Evolutionary conservation across 441 rosid genomes (phyloP).

Genomic region (Syzygium malaccense): DNA sequence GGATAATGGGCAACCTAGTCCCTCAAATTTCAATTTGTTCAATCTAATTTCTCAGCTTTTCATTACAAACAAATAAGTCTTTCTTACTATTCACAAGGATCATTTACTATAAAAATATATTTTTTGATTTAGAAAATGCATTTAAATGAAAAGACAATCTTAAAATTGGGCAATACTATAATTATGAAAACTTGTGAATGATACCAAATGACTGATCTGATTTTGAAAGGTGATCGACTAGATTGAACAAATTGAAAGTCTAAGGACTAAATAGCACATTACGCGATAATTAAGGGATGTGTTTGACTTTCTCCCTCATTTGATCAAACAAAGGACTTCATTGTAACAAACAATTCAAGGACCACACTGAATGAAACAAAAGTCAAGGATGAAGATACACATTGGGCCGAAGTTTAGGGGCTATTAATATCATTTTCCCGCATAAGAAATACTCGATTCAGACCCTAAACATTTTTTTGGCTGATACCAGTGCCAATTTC

Average conservation of each 20-base stretch:
- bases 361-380: not conserved
- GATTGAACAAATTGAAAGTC: not conserved
- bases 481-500: not conserved
- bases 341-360: not conserved
- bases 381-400: not conserved
- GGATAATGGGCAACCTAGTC: not conserved
- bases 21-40: not conserved
- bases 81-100: not conserved
- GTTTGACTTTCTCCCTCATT: not conserved
- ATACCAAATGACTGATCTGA: not conserved
- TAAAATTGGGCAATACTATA: not conserved
- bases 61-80: not conserved
- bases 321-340: not conserved
- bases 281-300: not conserved
- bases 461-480: not conserved
- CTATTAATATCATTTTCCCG: not conserved
- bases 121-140: not conserved
- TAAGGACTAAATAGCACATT: not conserved
- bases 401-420: not conserved
- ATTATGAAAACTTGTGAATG: not conserved
- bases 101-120: not conserved
- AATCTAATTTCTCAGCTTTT: not conserved
- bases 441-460: not conserved
- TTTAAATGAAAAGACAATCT: not conserved
- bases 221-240: not conserved